Evolutionary conservation across 2,329 filamentous ascomycete genomes (phyloP), one percentile per base, ranked within the genome.

Genomic region (Calonectria henricotiae): DNA sequence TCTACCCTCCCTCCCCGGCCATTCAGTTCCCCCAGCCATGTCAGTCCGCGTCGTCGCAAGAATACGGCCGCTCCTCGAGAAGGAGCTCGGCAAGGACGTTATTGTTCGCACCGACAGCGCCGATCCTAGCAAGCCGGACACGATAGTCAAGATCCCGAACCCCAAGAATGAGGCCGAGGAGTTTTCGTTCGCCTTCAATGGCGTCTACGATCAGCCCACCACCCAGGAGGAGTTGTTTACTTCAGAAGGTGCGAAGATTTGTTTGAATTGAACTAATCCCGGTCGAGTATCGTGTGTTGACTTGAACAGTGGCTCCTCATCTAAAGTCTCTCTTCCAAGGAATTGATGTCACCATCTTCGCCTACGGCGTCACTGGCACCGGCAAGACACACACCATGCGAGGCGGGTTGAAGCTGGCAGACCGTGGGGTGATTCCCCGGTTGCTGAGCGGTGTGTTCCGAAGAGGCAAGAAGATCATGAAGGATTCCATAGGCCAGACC

Each of bases 301-400:
- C 74, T 71, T 68, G 68, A 73, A 37, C 81, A 98, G 95, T 98
- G 75, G 89, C 94, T 46, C 94, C 96, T 1, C 95, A 95, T 62
- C 87, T 98, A 73, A 98, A 98, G 81, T 93, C 96, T 65, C 90
- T 98, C 11, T 98, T 98, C 84, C 92, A 92, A 83, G 96, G 94
- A 68, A 91, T 94, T 79, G 94, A 97, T 83, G 90, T 96, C 47
- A 97, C 94, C 12, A 90, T 98, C 68, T 98, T 98, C 79, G 95
- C 95, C 32, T 98, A 98, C 80, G 95, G 95, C 71, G 94, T 96
- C 70, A 98, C 95, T 0, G 95, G 95, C 55, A 97, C 95, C 0
- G 95, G 95, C 67, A 98, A 98, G 84, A 98, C 95, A 70, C 94
- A 98, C 83, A 98, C 95, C 3, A 98, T 98, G 95, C 92, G 95